Conservation (phyloP, 2,329 filamentous ascomycete species). For the Phialemoniopsis sp. region DNA sequence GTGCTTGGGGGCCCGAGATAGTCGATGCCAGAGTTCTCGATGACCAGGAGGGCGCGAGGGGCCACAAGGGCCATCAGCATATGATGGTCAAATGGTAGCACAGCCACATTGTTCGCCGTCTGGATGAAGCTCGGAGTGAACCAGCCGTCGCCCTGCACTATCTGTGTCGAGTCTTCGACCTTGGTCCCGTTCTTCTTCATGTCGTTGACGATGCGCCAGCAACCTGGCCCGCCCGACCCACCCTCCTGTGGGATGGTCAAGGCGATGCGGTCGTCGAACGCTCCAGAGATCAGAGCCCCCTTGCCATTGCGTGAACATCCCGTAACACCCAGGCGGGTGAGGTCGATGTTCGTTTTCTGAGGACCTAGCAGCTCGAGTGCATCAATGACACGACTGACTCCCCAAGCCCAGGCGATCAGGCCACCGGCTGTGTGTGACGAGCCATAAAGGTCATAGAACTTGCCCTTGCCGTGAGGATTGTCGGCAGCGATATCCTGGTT, state of each 20-base stretch:
- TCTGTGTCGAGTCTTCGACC: constrained; percentile 42
- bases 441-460: constrained; percentile 41
- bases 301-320: constrained; percentile 45
- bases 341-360: constrained; percentile 24
- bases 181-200: constrained; percentile 37
- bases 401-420: constrained; percentile 43
- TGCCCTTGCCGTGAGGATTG: constrained; percentile 34
- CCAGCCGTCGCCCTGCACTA: constrained; percentile 46
- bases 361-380: constrained; percentile 30
- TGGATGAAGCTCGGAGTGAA: constrained; percentile 44
- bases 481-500: constrained; percentile 38
- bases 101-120: constrained; percentile 38
- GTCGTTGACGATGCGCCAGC: constrained; percentile 34
- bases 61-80: constrained; percentile 42
- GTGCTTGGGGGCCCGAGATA: constrained; percentile 42
- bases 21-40: constrained; percentile 41
- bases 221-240: constrained; percentile 40
- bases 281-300: constrained; percentile 39
- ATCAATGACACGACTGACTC: constrained; percentile 38
- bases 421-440: constrained; percentile 32
- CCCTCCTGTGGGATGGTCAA: constrained; percentile 41
- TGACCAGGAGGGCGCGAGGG: constrained; percentile 39
- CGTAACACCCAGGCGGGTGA: constrained; percentile 30
- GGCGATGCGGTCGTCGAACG: constrained; percentile 39
- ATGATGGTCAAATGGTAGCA: constrained; percentile 45